Evolutionary conservation across 2,329 filamentous ascomycete genomes (phyloP).

Genomic region (Ceratocystis lukuohia): DNA sequence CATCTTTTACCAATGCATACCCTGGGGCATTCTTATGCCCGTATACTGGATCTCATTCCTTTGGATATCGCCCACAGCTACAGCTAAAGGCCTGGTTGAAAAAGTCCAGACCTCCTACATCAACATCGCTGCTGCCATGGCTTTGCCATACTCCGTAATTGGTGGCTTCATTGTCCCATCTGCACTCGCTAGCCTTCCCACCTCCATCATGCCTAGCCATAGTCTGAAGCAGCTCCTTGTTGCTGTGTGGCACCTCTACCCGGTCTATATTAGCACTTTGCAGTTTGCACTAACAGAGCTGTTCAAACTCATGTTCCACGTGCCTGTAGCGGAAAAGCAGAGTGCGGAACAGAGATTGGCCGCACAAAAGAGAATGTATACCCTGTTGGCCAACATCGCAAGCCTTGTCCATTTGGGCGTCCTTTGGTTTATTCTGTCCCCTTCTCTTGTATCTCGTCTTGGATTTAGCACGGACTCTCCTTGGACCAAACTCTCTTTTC

Average conservation of each 20-base stretch:
- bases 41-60: constrained; percentile 22
- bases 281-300: constrained; percentile 18
- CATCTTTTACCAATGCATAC: constrained; percentile 21
- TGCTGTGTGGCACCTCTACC: constrained; percentile 23
- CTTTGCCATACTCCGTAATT: constrained; percentile 19
- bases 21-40: constrained; percentile 22
- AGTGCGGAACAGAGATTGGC: constrained; percentile 4
- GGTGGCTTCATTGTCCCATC: constrained; percentile 22
- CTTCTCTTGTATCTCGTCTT: constrained; percentile 5
- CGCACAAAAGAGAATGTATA: constrained; percentile 18
- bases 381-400: constrained; percentile 10
- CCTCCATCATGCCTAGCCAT: constrained; percentile 18
- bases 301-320: not conserved
- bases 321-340: constrained; percentile 2
- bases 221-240: constrained; percentile 21
- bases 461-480: not conserved
- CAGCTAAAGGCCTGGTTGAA: not conserved
- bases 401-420: constrained; percentile 14
- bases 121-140: constrained; percentile 15
- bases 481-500: constrained; percentile 14
- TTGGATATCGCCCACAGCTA: constrained; percentile 21
- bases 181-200: constrained; percentile 20
- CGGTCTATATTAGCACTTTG: constrained; percentile 19
- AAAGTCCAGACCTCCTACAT: constrained; percentile 15
- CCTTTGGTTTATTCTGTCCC: constrained; percentile 16